Conservation (phyloP, 768 basidiomycete genomes). For the Clitopilus hobsonii region DNA sequence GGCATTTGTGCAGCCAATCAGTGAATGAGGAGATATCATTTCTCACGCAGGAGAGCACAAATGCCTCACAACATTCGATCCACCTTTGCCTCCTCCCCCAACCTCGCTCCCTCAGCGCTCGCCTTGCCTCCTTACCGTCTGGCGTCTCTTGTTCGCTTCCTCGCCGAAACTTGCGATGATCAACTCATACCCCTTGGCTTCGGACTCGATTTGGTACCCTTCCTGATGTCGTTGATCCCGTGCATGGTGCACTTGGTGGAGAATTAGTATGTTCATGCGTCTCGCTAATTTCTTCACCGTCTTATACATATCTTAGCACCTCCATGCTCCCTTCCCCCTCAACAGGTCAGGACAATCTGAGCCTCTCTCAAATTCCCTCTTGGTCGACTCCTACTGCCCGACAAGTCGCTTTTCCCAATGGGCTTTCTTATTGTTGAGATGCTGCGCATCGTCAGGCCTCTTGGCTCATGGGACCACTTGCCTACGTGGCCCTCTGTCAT, state of each 20-base stretch:
- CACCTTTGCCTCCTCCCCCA: conserved; percentile 2
- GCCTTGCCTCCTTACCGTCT: neutral
- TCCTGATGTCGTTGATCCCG: too few relatives aligned
- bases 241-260: too few relatives aligned
- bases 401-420: neutral
- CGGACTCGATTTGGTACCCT: too few relatives aligned
- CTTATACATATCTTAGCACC: too few relatives aligned
- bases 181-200: neutral
- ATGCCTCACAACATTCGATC: conserved; percentile 11
- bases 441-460: neutral
- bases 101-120: neutral
- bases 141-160: neutral
- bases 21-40: conserved; percentile 10
- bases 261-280: too few relatives aligned
- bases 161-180: neutral
- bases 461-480: neutral
- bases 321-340: too few relatives aligned
- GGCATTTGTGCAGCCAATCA: conserved; percentile 11
- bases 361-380: neutral
- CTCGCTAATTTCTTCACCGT: too few relatives aligned
- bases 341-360: too few relatives aligned
- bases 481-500: neutral
- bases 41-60: conserved; percentile 13
- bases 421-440: neutral
- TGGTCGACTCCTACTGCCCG: neutral